Percentiles rank a stretch among this genome's conserved stretches.
phyloP scores from a whole-genome alignment of 352 stramenopile genomes.

The Pythium brachiatum region DNA sequence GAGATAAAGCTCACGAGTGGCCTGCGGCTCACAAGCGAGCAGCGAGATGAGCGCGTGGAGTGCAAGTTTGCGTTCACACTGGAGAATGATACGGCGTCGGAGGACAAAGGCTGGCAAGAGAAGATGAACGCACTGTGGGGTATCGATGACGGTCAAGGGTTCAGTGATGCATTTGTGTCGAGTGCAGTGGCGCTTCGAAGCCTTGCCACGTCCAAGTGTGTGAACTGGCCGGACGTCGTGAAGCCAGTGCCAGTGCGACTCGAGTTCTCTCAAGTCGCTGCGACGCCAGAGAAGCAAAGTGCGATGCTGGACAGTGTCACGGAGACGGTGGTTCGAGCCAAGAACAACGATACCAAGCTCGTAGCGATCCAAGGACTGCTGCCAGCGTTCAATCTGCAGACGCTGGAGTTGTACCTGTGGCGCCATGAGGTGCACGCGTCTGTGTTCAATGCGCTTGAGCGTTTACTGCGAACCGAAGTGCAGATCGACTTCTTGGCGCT shows the following conservation, averaged over 20 bases:
- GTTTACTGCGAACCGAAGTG: background rate
- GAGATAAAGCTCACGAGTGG: conserved; percentile 3
- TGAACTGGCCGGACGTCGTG: background rate
- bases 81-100: background rate
- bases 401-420: conserved; percentile 8
- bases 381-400: background rate
- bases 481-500: conserved; percentile 6
- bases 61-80: conserved; percentile 7
- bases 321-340: background rate
- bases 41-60: background rate
- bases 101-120: background rate
- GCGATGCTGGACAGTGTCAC: background rate
- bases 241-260: conserved; percentile 4
- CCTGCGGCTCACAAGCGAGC: background rate
- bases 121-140: background rate
- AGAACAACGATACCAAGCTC: background rate
- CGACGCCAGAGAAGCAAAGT: background rate
- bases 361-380: background rate
- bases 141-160: background rate
- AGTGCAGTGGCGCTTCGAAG: background rate
- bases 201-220: background rate
- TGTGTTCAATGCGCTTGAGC: background rate
- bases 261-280: conserved; percentile 8
- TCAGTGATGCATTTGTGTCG: background rate
- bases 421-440: conserved; percentile 2